Base-by-base conservation (phyloP, 1,284 basidiomycete genomes). In the Sporisorium sorghi region DNA sequence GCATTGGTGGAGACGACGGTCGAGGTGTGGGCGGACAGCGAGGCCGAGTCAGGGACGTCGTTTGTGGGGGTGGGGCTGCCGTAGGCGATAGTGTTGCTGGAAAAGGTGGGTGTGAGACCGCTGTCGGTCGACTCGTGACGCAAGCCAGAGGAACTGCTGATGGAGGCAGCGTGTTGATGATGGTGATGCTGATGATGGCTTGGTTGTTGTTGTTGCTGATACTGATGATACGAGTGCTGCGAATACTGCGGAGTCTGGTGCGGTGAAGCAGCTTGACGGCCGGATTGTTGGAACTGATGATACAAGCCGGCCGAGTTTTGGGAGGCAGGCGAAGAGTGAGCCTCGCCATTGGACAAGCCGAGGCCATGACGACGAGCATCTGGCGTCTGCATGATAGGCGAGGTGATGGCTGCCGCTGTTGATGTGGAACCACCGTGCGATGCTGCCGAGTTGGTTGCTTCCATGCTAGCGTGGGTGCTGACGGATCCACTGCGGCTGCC, bases 61-160 rank as follows among this genome's bases (percentile, higher is more conserved):
- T 39, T 47, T 7, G 55, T 26, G 37, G 59, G 57, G n/a, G 46
- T 60, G 1, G 53, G 67, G 48, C 60, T 60, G 61, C 43, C 60
- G 26, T 70, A 53, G 26, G 49, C 17, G 19, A 70, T 37, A 37
- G 48, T 56, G 53, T 40, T 70, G 30, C 43, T 53, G 21, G 67
- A 64, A 26, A 70, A 70, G 21, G 56, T 43, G 9, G 61, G 67
- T 9, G 57, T 49, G 43, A 64, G 58, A 10, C 52, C 60, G 23
- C 67, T 70, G 23, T 70, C 67, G 17, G 42, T 53, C 15, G 67
- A 70, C 3, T 70, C 67, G 10, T 52, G 57, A 19, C 57, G 61
- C 10, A 64, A 57, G 43, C 61, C 61, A 2, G 60, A 47, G 11
- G 60, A 60, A 53, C 67, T 64, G 57, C 61, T 46, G 11, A 64